phyloP scores from a whole-genome alignment of 805 yeast genomes.

The Wickerhamomyces canadensis region DNA sequence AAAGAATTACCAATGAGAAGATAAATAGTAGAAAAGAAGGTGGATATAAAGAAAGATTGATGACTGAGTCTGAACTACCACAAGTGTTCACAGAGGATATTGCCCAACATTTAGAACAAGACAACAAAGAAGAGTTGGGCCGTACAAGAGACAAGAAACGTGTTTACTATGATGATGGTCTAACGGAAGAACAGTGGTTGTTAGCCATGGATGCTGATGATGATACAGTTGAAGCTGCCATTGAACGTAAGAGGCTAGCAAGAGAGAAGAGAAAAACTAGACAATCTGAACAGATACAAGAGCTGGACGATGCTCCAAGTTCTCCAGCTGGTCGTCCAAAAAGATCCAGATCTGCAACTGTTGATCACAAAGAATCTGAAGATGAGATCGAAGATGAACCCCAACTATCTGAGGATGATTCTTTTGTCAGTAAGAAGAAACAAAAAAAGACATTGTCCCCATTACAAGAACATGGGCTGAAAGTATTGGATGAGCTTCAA shows the following conservation, averaged over 20 bases:
- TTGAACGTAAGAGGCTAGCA: slow-evolving; percentile 31
- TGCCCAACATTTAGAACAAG: slow-evolving; percentile 46
- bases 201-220: slow-evolving; percentile 73
- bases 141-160: slow-evolving; percentile 77
- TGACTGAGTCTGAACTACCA: slow-evolving; percentile 60
- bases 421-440: slow-evolving; percentile 1
- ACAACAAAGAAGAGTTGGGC: slow-evolving; percentile 52
- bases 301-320: slow-evolving; percentile 1
- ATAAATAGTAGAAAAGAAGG: slow-evolving; percentile 30
- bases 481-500: slow-evolving; percentile 39
- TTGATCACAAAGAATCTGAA: slow-evolving; percentile 3
- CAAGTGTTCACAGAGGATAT: slow-evolving; percentile 55
- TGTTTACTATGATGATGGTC: slow-evolving; percentile 70
- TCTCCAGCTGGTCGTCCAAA: slow-evolving; percentile 14
- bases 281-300: background rate
- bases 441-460: slow-evolving; percentile 9
- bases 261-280: slow-evolving; percentile 24
- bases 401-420: background rate
- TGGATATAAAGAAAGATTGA: slow-evolving; percentile 62
- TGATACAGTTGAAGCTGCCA: slow-evolving; percentile 32
- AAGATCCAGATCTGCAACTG: slow-evolving; percentile 19
- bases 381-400: background rate
- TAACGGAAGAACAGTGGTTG: slow-evolving; percentile 92
- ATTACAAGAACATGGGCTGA: slow-evolving; percentile 26
- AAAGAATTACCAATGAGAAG: slow-evolving; percentile 39